A percentile compares a stretch with the other conserved stretches of the same genome.
Conservation (phyloP, 1,139 yeast genomes). For the Suhomyces maxii region DNA sequence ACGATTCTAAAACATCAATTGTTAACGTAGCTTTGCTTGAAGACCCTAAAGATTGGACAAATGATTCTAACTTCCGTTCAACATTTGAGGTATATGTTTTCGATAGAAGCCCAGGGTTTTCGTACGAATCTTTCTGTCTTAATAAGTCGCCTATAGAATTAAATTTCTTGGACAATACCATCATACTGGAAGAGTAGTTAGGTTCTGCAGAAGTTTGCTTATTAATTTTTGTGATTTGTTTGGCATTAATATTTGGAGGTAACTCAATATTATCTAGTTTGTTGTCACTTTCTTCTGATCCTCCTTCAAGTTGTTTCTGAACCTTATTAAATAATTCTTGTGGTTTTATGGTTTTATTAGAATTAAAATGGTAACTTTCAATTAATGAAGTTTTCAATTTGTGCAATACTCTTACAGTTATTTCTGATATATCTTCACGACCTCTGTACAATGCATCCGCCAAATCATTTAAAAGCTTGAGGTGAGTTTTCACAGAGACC, state of each 20-base stretch:
- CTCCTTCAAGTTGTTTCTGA: background rate
- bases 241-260: constrained; percentile 42
- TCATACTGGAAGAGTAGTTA: constrained; percentile 21
- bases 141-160: constrained; percentile 2
- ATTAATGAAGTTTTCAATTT: constrained; percentile 19
- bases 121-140: background rate
- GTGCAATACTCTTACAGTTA: constrained; percentile 15
- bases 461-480: constrained; percentile 20
- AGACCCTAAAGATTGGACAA: constrained; percentile 10
- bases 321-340: constrained; percentile 1
- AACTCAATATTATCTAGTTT: constrained; percentile 37
- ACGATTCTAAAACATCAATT: constrained; percentile 4
- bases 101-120: constrained; percentile 4
- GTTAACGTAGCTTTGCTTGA: background rate
- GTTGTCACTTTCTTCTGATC: constrained; percentile 16
- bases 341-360: constrained; percentile 3
- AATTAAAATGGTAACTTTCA: constrained; percentile 17
- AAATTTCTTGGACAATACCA: constrained; percentile 19
- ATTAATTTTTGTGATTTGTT: constrained; percentile 22
- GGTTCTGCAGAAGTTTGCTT: background rate
- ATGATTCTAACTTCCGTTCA: constrained; percentile 10
- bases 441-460: constrained; percentile 12
- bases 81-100: constrained; percentile 9
- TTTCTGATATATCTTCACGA: constrained; percentile 7
- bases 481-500: constrained; percentile 33